phyloP scores from a whole-genome alignment of 2,329 filamentous ascomycete species.

The Podosphaera fusca region DNA sequence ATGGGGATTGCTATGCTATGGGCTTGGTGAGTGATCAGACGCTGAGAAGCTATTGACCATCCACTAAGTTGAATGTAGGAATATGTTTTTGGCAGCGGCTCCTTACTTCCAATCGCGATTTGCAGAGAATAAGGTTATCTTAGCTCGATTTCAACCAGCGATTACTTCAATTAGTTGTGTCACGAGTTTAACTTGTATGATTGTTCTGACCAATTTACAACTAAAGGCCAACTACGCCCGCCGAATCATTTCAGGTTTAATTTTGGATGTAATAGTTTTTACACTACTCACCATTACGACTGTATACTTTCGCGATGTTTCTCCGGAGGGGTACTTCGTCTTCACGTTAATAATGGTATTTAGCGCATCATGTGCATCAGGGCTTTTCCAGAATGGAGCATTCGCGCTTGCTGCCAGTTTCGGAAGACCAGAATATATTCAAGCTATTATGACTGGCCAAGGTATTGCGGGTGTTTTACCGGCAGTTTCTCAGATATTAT shows the following conservation, averaged over 20 bases:
- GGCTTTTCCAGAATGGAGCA: conserved; percentile 76
- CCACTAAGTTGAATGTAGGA: conserved; percentile 32
- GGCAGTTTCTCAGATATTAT: conserved; percentile 63
- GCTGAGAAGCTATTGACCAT: conserved; percentile 3
- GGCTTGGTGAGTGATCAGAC: conserved; percentile 51
- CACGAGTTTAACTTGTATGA: conserved; percentile 55
- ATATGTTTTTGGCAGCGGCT: conserved; percentile 91
- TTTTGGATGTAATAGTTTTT: conserved; percentile 59
- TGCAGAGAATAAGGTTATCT: conserved; percentile 42
- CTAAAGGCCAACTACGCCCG: conserved; percentile 65
- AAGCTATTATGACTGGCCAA: conserved; percentile 90
- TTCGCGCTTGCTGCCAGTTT: conserved; percentile 83
- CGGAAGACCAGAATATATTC: conserved; percentile 68
- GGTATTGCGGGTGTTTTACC: conserved; percentile 80
- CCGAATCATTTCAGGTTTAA: conserved; percentile 56
- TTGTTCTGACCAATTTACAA: conserved; percentile 61
- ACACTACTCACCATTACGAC: conserved; percentile 62
- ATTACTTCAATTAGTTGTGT: conserved; percentile 72
- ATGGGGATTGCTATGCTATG: conserved; percentile 88
- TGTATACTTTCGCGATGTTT: conserved; percentile 34
- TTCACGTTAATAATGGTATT: conserved; percentile 72
- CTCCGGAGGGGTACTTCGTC: conserved; percentile 45
- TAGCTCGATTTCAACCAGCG: conserved; percentile 67
- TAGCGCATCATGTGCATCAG: conserved; percentile 55
- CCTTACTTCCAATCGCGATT: conserved; percentile 84